Base-by-base conservation (phyloP, 495 filamentous ascomycete species). In the Penicillium flavigenum region DNA sequence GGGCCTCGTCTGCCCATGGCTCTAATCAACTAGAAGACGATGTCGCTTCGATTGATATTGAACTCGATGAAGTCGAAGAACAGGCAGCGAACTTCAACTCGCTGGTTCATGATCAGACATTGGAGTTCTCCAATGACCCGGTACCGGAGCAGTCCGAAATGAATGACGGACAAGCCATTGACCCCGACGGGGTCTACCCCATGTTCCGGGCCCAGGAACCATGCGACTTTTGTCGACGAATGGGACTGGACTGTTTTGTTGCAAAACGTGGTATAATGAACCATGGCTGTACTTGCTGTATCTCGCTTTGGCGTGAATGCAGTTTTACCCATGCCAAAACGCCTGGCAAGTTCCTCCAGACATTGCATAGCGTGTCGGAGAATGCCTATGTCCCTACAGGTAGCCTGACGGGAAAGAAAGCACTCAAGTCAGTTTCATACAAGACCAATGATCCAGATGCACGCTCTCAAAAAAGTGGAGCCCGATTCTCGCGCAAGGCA, bases 211-310 rank as follows among this genome's bases (percentile, higher is more conserved):
- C 83, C 26, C 73, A 78, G 47, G 73, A 77, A 22, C 82, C 88
- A 44, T 95, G 90, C 72, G 80, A 86, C 26, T 86, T 91, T 60
- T 95, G 90, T 69, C 76, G 79, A 34, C 70, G 78, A 12, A 84
- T 82, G 71, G 78, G 84, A 22, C 82, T 92, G 54, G 80, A 91
- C 59, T 95, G 90, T 77, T 91, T 91, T 71, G 75, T 86, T 47
- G 84, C 88, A 41, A 80, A 80, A 36, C 80, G 88, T 66, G 87
- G 87, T 72, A 78, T 80, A 53, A 81, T 86, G 67, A 81, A 83
- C 61, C 82, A 80, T 53, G 83, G 81, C 26, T 95, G 90, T 71
- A 91, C 88, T 4, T 86, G 86, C 59, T 95, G 90, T 66, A 86
- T 88, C 60, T 88, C 88, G 22, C 77, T 93, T 17, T 88, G 83